Base-by-base conservation (phyloP, 306 rosid genomes). In the Lathyrus sativus region DNA sequence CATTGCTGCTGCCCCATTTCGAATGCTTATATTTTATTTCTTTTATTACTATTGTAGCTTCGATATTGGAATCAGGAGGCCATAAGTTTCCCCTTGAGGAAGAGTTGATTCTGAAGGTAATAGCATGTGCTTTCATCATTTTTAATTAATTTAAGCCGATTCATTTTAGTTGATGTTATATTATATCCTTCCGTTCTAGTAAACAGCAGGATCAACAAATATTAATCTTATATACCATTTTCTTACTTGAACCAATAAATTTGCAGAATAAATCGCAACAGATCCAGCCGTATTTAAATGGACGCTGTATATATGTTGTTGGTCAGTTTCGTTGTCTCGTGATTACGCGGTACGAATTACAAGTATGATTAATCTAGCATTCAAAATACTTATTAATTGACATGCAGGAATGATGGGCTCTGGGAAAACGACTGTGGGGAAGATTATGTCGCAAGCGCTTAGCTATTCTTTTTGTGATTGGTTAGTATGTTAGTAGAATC, bases 331-430 rank as follows among this genome's bases (percentile, higher is more conserved):
- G 78, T 78, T 70, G 67, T 76, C 59, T 80, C 74, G 73, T 65
- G 35, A 67, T 78, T 79, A 51, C 61, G 12, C 46, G 37, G 26
- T 73, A 67, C 71, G 29, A 35, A 45, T 44, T 73, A 50, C 17
- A 65, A 50, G 55, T 61, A 11, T 43, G 55, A 63, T 71, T 63
- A 59, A 50, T 29, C 42, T 59, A 39, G 53, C 56, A 70, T 71
- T 73, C 59, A 26, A 75, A 71, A 49, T 77, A 64, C 42, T 60
- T 50, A 50, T 28, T 59, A 69, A 72, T 62, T 69, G 75, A 72
- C 67, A 71, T 78, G 82, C 85, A 93, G 99, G 99, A 80, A 93
- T 93, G 99, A 93, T 90, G 99, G 99, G 99, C 49, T 93, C 99
- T 50, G 99, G 99, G 74, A 93, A 93, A 85, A 93, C 99, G 37